Conservation (phyloP, 495 filamentous ascomycete species). For the Sphaerosporella brunnea region DNA sequence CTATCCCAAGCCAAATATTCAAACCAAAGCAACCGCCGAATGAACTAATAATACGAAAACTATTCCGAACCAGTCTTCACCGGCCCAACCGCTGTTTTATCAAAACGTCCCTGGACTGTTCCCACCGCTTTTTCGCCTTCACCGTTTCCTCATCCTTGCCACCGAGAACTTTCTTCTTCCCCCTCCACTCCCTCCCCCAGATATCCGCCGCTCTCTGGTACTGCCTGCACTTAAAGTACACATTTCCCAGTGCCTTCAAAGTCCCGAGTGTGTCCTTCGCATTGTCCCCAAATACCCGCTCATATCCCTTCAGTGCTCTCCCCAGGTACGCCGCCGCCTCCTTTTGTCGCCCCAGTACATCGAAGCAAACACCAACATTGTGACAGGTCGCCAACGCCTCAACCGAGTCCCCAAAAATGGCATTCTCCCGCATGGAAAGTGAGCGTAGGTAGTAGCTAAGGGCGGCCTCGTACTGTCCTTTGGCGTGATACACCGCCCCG, state of each 20-base stretch:
- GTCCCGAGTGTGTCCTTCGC: neutral
- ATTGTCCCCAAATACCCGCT: neutral
- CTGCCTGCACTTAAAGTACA: neutral
- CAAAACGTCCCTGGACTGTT: neutral
- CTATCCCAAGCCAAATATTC: too few species aligned
- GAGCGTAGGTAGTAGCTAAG: neutral
- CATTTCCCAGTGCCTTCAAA: neutral
- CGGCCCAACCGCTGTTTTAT: neutral
- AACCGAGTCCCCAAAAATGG: neutral
- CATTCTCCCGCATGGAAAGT: neutral
- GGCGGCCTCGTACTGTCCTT: neutral
- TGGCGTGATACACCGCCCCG: neutral
- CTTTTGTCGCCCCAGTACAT: neutral
- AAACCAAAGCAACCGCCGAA: too few species aligned
- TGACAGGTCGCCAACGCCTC: neutral
- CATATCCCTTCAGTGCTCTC: conserved; percentile 1
- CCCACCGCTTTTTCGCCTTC: neutral
- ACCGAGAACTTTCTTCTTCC: neutral
- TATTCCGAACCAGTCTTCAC: too few species aligned
- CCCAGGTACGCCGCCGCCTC: neutral
- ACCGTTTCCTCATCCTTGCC: neutral
- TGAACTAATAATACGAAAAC: too few species aligned
- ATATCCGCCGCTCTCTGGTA: conserved; percentile 2
- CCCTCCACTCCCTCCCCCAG: neutral
- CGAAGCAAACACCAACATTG: conserved; percentile 1